Percentiles rank a stretch among this genome's conserved stretches.
These are phyloP conservation scores for Chloroidium sp. DNA, from an alignment of 163 green algal genomes.

Conservation along the genomic window DNA sequence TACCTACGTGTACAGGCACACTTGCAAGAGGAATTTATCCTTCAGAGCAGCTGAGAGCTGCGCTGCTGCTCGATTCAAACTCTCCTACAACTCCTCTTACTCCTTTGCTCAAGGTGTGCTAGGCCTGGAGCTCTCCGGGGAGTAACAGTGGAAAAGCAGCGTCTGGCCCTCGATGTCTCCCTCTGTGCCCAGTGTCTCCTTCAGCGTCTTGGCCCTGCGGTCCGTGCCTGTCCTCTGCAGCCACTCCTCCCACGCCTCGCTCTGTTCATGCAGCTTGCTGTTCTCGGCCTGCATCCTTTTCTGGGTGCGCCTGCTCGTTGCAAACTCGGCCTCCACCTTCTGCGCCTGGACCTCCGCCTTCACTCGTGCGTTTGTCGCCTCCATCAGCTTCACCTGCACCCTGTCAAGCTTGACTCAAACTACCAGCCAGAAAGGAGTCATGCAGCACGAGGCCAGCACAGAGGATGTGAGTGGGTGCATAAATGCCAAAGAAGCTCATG, in stretches of 20 bases:
- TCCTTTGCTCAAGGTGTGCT: too few relatives aligned
- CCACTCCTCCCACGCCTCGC: not conserved
- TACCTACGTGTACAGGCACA: too few relatives aligned
- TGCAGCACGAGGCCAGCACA: not conserved
- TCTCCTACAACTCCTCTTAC: too few relatives aligned
- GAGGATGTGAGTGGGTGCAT: too few relatives aligned
- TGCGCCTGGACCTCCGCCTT: not conserved
- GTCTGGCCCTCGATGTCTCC: not conserved
- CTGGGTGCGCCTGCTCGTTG: not conserved
- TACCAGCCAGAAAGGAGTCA: not conserved
- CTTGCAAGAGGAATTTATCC: too few relatives aligned
- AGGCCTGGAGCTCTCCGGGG: too few relatives aligned
- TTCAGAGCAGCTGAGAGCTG: too few relatives aligned
- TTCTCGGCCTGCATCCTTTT: not conserved
- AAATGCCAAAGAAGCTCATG: too few relatives aligned
- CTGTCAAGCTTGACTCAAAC: too few relatives aligned
- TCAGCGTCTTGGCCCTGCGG: not conserved
- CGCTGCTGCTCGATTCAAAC: too few relatives aligned
- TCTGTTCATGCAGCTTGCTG: not conserved
- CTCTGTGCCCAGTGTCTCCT: not conserved
- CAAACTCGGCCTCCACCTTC: not conserved
- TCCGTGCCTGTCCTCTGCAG: not conserved
- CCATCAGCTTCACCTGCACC: not conserved
- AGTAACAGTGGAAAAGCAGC: not conserved
- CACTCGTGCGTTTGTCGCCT: not conserved